phyloP scores from a whole-genome alignment of 139 green algal genomes.

The Deuterostichococcus epilithicus region DNA sequence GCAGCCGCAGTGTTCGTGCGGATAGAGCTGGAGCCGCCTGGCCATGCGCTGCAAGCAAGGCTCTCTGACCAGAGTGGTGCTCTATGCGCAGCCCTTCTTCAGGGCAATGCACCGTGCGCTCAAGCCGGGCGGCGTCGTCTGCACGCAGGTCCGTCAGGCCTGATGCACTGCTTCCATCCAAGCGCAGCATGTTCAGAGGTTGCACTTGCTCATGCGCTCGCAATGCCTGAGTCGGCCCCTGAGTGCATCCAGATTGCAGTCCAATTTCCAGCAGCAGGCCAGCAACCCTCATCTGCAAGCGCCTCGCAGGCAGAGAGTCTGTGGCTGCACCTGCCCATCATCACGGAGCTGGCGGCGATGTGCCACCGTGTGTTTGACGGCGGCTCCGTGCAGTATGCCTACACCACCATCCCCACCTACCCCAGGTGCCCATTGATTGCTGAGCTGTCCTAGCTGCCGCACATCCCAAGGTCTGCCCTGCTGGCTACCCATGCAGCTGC shows the following conservation, averaged over 20 bases:
- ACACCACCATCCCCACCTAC: constrained; percentile 97
- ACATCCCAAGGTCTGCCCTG: too few relatives aligned
- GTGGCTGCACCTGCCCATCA: constrained; percentile 95
- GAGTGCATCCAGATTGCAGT: neutral
- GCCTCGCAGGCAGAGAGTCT: constrained; percentile 74
- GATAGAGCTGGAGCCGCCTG: too few relatives aligned
- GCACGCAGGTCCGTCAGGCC: constrained; percentile 76
- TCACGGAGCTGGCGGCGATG: constrained; percentile 86
- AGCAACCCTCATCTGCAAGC: neutral
- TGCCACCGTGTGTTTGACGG: constrained; percentile 80
- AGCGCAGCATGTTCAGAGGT: too few relatives aligned
- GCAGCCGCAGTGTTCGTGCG: too few relatives aligned
- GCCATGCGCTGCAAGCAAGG: too few relatives aligned
- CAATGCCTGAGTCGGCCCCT: too few relatives aligned
- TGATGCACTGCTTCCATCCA: too few relatives aligned
- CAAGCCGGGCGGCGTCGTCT: constrained; percentile 86
- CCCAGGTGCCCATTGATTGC: constrained; percentile 50
- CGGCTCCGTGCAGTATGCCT: constrained; percentile 88
- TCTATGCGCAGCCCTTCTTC: constrained; percentile 84
- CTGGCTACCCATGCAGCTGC: too few relatives aligned
- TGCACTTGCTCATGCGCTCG: too few relatives aligned
- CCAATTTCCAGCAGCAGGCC: neutral
- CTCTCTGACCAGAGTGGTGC: neutral
- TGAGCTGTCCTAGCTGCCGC: too few relatives aligned
- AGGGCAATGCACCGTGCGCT: constrained; percentile 88